phyloP scores from a whole-genome alignment of 257 asterid species.

The Solanum clarkiae region DNA sequence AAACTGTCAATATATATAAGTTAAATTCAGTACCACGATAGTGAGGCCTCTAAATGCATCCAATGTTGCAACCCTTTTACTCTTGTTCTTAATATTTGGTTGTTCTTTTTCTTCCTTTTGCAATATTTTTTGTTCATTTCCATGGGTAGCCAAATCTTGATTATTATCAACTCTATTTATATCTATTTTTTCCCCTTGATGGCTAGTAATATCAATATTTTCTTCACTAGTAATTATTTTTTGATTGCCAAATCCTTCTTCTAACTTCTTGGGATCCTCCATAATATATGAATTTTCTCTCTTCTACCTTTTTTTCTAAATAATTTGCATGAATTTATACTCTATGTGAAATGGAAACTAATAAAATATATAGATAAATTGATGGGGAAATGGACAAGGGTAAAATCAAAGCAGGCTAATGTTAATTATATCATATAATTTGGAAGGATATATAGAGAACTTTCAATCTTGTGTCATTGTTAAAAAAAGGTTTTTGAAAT shows the following conservation, averaged over 20 bases:
- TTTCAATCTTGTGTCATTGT: not conserved
- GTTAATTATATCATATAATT: not conserved
- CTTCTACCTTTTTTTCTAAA: not conserved
- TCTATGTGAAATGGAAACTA: not conserved
- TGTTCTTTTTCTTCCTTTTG: conserved; percentile 21
- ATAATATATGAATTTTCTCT: not conserved
- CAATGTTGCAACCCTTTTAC: conserved; percentile 57
- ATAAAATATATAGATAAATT: not conserved
- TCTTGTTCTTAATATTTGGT: conserved; percentile 21
- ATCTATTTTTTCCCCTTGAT: not conserved
- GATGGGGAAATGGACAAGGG: not conserved
- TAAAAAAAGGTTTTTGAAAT: not conserved
- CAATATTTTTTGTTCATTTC: not conserved
- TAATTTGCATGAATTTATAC: not conserved
- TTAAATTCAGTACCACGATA: conserved; percentile 35
- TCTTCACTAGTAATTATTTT: not conserved
- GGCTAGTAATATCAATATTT: not conserved
- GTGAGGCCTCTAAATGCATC: conserved; percentile 87
- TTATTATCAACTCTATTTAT: not conserved
- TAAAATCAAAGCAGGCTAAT: not conserved
- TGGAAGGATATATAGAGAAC: not conserved
- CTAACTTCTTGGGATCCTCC: conserved; percentile 39
- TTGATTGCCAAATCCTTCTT: conserved; percentile 29
- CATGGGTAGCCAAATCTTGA: not conserved
- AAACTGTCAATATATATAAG: not conserved